These are phyloP conservation scores for Dalechampia spathulata DNA, from an alignment of 441 rosid genomes.

Conservation along the genomic window DNA sequence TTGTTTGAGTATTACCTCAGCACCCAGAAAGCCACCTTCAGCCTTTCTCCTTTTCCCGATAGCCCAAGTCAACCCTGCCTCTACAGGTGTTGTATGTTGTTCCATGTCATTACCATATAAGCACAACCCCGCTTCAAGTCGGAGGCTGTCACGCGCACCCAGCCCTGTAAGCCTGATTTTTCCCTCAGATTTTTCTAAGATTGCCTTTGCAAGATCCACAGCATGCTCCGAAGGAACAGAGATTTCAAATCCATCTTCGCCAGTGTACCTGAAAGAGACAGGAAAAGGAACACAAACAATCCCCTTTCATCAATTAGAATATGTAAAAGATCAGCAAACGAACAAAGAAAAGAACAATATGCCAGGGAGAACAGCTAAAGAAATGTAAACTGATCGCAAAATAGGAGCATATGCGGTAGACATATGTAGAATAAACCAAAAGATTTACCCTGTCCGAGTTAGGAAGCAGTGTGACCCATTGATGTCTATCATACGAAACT, in stretches of 20 bases:
- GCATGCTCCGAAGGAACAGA: conserved; percentile 85
- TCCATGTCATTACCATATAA: conserved; percentile 96
- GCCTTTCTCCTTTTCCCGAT: conserved; percentile 90
- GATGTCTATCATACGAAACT: conserved; percentile 70
- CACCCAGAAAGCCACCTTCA: conserved; percentile 92
- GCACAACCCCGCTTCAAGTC: conserved; percentile 91
- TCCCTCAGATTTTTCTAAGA: conserved; percentile 85
- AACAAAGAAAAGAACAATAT: too few species aligned
- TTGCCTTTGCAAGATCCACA: conserved; percentile 81
- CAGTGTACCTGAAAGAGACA: conserved; percentile 58
- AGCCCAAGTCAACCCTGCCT: conserved; percentile 97
- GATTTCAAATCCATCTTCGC: conserved; percentile 98
- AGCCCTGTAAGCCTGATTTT: conserved; percentile 85
- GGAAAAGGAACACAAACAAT: conserved; percentile 3
- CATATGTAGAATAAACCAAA: not conserved
- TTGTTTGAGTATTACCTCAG: conserved; percentile 79
- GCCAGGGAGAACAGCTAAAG: too few species aligned
- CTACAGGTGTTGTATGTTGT: conserved; percentile 79
- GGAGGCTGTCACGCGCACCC: conserved; percentile 93
- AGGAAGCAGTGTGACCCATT: conserved; percentile 74
- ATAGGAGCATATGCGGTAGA: too few species aligned
- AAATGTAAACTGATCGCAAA: conserved; percentile 1
- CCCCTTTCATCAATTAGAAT: conserved; percentile 4
- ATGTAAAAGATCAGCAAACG: not conserved
- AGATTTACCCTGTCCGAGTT: conserved; percentile 80